Evolutionary conservation across 1,284 basidiomycete species (phyloP).

Genomic region (Mycena citricolor): DNA sequence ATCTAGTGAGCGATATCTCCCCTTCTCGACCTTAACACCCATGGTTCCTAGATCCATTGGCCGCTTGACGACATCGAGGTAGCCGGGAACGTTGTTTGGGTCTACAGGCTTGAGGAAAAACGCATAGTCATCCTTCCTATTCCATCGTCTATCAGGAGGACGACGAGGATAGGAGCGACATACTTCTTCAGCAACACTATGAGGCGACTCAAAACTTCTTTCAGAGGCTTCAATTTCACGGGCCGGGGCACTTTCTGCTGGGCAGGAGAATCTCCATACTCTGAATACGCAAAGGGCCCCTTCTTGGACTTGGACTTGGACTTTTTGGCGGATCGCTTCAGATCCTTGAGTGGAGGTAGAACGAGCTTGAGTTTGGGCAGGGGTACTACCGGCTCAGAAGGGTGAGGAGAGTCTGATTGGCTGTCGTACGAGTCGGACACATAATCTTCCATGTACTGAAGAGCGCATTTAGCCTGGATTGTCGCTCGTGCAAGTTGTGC

Average conservation of each 20-base stretch:
- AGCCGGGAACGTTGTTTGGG: conserved; percentile 62
- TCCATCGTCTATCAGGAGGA: conserved; percentile 14
- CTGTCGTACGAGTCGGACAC: conserved; percentile 15
- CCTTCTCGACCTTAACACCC: conserved; percentile 60
- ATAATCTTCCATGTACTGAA: conserved; percentile 14
- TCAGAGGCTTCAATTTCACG: conserved; percentile 73
- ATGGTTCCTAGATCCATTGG: conserved; percentile 89
- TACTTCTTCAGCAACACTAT: conserved; percentile 75
- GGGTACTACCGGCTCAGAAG: conserved; percentile 5
- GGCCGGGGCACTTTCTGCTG: conserved; percentile 38
- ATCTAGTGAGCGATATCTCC: conserved; percentile 71
- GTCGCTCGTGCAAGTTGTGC: too few species aligned
- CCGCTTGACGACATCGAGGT: conserved; percentile 62
- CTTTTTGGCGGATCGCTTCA: conserved; percentile 41
- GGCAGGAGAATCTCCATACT: conserved; percentile 22
- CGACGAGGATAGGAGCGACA: conserved; percentile 26
- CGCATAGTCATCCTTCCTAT: conserved; percentile 82
- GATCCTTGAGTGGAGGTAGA: conserved; percentile 47
- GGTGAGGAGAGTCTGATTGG: conserved; percentile 14
- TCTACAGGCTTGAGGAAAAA: conserved; percentile 80
- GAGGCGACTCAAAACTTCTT: conserved; percentile 67
- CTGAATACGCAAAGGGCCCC: conserved; percentile 27
- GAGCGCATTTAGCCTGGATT: too few species aligned
- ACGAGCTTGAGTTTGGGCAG: conserved; percentile 43
- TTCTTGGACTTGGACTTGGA: conserved; percentile 26